Evolutionary conservation across 116 monocot species (phyloP), one percentile per base, ranked within the genome.

Genomic region (Thalassia testudinum): DNA sequence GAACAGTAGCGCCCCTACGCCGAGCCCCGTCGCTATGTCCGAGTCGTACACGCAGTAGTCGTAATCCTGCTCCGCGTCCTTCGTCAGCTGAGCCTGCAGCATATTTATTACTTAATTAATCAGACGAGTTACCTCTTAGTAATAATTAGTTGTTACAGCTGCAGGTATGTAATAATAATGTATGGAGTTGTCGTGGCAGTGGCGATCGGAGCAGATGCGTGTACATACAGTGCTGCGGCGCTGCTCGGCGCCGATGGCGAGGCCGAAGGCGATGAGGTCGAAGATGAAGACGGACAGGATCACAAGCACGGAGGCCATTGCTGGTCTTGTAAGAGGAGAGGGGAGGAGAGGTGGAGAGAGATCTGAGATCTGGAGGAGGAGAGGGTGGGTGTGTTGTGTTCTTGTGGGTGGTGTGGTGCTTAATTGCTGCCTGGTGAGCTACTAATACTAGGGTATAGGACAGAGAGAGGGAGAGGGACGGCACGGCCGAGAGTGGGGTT

Each of bases 41-140:
- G 90, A 99, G 56, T 89, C 70, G 65, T 99, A 99, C 10, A 82
- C 79, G 80, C 97, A 99, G 82, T 78, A 80, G 8, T 21, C 61
- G 75, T 95, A 95, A n/a, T 72, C 40, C 81, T 88, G 70, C 63
- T 78, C 68, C 8, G 0, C 1, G 58, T 95, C 85, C 30, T 70
- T 3, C 37, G 66, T 63, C 50, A 77, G 69, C 24, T n/a, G 47
- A 17, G 78, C 93, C 93, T 93, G 72, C 42, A 43, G n/a, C n/a
- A n/a, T n/a, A n/a, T n/a, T n/a, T n/a, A n/a, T 1, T 19, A 59
- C n/a, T n/a, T n/a, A n/a, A n/a, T n/a, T n/a, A n/a, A n/a, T n/a
- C n/a, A n/a, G n/a, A n/a, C n/a, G n/a, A n/a, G n/a, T n/a, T n/a
- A n/a, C n/a, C n/a, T n/a, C n/a, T n/a, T n/a, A n/a, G n/a, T n/a